Evolutionary conservation across 176 grass and related monocot species (phyloP), one percentile per base, ranked within the genome.

Genomic region (Carex kokanica): DNA sequence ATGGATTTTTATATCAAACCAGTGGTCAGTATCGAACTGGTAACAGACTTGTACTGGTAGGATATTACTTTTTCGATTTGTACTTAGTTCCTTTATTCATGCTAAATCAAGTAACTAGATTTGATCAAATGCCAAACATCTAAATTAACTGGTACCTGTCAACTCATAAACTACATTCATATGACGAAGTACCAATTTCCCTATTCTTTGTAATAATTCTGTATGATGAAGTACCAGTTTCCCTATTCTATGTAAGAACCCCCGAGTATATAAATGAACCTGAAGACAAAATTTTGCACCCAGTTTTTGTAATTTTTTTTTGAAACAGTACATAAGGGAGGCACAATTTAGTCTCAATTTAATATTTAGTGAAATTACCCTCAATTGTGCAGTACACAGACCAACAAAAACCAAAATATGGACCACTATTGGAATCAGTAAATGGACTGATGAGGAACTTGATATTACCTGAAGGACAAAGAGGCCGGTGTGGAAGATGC

Each of bases 401-500:
- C 49, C 73, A 78, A 29, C 49, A 78, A 51, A 32, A 71, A 56
- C 73, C 49, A 56, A 56, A 75, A 56, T 78, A 56, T 31, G 4
- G n/a, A 78, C 27, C 25, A 13, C 11, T 24, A 9, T 78, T 34
- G 25, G 7, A 78, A 78, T 78, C 49, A 3, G 51, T 78, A 78
- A 54, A 78, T 54, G 12, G 56, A 32, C 24, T 31, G 27, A 34
- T 56, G 24, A 32, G 56, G 23, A 55, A 54, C 73, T 55, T 15
- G 49, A 56, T 56, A 78, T 78, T 90, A 98, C 95, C 92, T 98
- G 87, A 80, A 98, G 95, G 43, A 98, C 95, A 47, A 98, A 98
- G 79, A 98, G 95, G 2, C 95, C 95, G 0, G 95, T 98, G 86
- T 98, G 95, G 80, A 98, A 98, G 79, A 95, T 95, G 86, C 95